A percentile compares a stretch with the other conserved stretches of the same genome.
Conservation (phyloP, 2,329 filamentous ascomycete species). For the Epichloe coenophiala region DNA sequence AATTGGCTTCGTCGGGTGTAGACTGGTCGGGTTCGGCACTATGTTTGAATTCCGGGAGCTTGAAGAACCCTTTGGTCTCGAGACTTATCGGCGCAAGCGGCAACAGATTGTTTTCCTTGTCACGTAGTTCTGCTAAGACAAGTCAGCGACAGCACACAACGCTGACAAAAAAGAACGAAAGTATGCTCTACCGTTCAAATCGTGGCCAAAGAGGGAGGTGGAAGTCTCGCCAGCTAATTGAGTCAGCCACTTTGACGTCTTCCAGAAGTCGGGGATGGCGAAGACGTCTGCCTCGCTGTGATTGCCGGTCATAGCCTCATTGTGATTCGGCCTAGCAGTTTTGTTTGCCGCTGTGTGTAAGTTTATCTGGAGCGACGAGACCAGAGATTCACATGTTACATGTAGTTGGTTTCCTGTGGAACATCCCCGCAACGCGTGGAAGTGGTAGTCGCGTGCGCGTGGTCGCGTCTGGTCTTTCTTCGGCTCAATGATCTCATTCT, state of each 20-base stretch:
- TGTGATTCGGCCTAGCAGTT: neutral
- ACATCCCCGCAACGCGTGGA: no score
- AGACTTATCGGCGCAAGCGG: constrained; percentile 10
- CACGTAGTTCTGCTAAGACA: neutral
- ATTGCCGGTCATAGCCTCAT: constrained; percentile 21
- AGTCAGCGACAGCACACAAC: neutral
- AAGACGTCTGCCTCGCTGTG: constrained; percentile 43
- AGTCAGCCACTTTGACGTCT: constrained; percentile 36
- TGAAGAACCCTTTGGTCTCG: constrained; percentile 20
- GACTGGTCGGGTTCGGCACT: constrained; percentile 1
- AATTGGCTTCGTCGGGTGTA: neutral
- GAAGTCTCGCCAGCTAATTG: constrained; percentile 10
- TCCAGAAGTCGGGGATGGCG: constrained; percentile 48
- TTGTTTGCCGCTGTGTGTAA: neutral
- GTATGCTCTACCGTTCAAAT: constrained; percentile 17
- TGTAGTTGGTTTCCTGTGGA: no score
- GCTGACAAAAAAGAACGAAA: neutral
- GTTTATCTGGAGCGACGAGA: no score
- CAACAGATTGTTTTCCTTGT: constrained; percentile 4
- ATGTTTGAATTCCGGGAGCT: constrained; percentile 5
- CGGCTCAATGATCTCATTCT: neutral
- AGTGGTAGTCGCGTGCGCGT: no score
- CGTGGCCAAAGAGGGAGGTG: constrained; percentile 30
- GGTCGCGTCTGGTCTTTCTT: no score
- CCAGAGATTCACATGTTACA: no score